These are phyloP conservation scores for Cucurbita maxima DNA, from an alignment of 306 rosid species.

Conservation along the genomic window DNA sequence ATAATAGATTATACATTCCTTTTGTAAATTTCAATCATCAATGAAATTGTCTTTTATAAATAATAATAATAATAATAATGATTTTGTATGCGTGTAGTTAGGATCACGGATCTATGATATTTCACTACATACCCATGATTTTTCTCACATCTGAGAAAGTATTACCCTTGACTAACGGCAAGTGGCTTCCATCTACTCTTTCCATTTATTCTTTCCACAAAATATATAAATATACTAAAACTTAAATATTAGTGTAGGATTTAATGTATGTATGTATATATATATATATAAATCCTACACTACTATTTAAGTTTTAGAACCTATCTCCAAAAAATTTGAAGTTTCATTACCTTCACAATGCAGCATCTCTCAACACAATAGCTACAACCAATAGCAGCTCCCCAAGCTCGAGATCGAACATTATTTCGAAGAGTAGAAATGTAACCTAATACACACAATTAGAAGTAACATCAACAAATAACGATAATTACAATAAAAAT, in stretches of 20 bases:
- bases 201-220: not conserved
- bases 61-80: not conserved
- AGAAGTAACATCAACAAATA: slow-evolving; percentile 5
- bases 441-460: slow-evolving; percentile 43
- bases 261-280: too few relatives aligned
- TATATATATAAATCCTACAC: not conserved
- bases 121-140: too few relatives aligned
- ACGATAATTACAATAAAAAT: not conserved
- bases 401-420: slow-evolving; percentile 98
- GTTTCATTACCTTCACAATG: slow-evolving; percentile 63
- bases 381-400: slow-evolving; percentile 97
- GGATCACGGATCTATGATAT: too few relatives aligned
- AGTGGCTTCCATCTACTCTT: too few relatives aligned
- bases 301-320: not conserved
- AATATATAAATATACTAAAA: too few relatives aligned
- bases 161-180: too few relatives aligned
- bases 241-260: too few relatives aligned
- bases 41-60: too few relatives aligned
- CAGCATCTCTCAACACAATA: slow-evolving; percentile 80
- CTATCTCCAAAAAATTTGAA: not conserved
- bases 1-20: too few relatives aligned
- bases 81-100: too few relatives aligned
- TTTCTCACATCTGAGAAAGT: too few relatives aligned
- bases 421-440: slow-evolving; percentile 81
- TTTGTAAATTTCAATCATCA: too few relatives aligned